Base-by-base conservation (phyloP, 306 rosid species). In the Castanea crenata region DNA sequence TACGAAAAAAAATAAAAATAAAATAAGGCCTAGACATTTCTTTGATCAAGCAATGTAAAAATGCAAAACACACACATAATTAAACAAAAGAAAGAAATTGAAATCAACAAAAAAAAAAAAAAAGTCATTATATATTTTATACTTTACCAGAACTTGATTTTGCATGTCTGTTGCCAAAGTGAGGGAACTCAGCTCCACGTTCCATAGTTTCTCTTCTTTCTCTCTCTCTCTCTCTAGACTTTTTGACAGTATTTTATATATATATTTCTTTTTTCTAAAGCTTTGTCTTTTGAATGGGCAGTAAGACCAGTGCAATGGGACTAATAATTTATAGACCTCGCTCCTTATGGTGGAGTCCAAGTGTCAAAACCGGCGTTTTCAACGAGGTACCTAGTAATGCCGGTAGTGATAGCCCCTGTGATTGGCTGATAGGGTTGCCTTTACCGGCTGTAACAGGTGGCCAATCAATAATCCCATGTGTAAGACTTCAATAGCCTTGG, bases 131-230 rank as follows among this genome's bases (percentile, higher is more conserved):
- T 32, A 31, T 65, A 4, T 8, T 15, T 5, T 29, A 16, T 31
- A 25, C n/a, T 75, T 82, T 82, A 84, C 88, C 78, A 19, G 75
- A 57, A 61, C 54, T 76, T 19, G 85, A 82, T 9, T 62, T 76
- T 77, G 81, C 76, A 81, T 82, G 64, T 51, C 68, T 64, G 46
- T 8, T 41, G 56, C 54, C 73, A 75, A 44, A 6, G 44, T 52
- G 78, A 71, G 34, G 70, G 59, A 59, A 71, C 21, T 74, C 77
- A 49, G 73, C 46, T 35, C 9, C 73, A 18, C 56, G 70, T 71
- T 83, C 81, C 92, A 86, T 89, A 16, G 1, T 69, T 13, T 69
- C 44, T 29, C 15, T 46, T 6, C 35, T 41, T 10, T 51, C 67
- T 32, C 15, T 38, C 31, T 41, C 44, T 74, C 14, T 59, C 0